phyloP scores from a whole-genome alignment of 164 flowering plant species.

The Tinospora cordifolia region DNA sequence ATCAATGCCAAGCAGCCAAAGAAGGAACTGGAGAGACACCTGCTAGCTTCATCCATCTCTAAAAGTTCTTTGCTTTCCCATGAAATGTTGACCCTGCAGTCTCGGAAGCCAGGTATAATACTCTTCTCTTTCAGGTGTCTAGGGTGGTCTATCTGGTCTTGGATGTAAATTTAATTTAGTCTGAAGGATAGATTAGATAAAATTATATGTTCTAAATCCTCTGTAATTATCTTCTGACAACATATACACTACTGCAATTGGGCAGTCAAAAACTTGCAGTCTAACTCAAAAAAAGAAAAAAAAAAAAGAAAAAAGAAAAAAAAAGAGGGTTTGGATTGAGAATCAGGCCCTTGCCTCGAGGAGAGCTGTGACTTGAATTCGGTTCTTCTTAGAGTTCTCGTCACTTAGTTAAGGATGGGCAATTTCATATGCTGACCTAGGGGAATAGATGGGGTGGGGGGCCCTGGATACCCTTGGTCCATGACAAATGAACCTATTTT shows the following conservation, averaged over 20 bases:
- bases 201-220: background rate
- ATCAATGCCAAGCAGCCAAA: conserved; percentile 72
- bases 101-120: conserved; percentile 40
- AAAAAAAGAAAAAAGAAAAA: background rate
- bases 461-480: no score
- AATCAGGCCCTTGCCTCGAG: no score
- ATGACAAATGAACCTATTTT: no score
- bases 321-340: no score
- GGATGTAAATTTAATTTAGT: background rate
- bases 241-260: background rate
- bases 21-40: conserved; percentile 60
- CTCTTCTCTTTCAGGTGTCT: background rate
- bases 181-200: background rate
- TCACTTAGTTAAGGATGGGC: no score
- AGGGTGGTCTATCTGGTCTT: background rate
- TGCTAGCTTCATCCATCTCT: conserved; percentile 19
- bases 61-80: conserved; percentile 16
- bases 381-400: no score
- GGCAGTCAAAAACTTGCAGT: background rate
- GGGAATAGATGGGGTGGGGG: no score
- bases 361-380: no score
- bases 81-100: conserved; percentile 15
- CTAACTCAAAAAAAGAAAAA: background rate
- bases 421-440: no score
- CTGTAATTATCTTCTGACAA: background rate